Base-by-base conservation (phyloP, 768 basidiomycete species). In the Termitomyces eurrhizus region DNA sequence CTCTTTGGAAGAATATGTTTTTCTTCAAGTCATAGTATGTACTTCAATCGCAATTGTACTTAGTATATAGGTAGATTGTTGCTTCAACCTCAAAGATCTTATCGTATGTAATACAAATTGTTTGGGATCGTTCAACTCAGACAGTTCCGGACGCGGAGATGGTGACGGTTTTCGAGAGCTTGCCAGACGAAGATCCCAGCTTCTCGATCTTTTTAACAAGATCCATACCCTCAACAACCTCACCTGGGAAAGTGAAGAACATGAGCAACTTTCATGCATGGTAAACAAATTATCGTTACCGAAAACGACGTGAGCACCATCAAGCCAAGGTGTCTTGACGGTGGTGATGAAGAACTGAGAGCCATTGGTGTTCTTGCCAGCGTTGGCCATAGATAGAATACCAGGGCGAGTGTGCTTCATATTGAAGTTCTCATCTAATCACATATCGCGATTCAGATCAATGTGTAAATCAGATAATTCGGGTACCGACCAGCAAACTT, bases 311-410 rank as follows among this genome's bases (percentile, higher is more conserved):
- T 93, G 88, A 58, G 80, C 82, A 58, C 87, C 88, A 72, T 95
- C 90, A 62, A 95, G 84, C 91, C 90, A 93, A 44, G 78, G 74
- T 6, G 90, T 90, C 45, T 77, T 74, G 57, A 85, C 87, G 44
- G 92, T 95, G 64, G 90, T 93, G 79, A 95, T 86, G 80, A 96
- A 95, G 83, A 95, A 95, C 73, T 83, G 84, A 24, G 85, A 90
- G 14, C 90, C 93, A 68, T 95, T 95, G 65, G 93, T 95, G 77
- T 93, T 86, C 70, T 74, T 75, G 35, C 88, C 89, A 7, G 87
- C 83, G 69, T 95, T 94, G 33, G 92, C 92, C 87, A 90, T 90
- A 52, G 88, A 89, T 39, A 91, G 77, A 49, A 88, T 70, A 54
- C 85, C 84, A 35, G 80, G 81, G 68, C 87, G 88, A 61, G 74